These are phyloP conservation scores for Sporothrix sp. DNA, from an alignment of 2,329 filamentous ascomycete species.

Conservation along the genomic window DNA sequence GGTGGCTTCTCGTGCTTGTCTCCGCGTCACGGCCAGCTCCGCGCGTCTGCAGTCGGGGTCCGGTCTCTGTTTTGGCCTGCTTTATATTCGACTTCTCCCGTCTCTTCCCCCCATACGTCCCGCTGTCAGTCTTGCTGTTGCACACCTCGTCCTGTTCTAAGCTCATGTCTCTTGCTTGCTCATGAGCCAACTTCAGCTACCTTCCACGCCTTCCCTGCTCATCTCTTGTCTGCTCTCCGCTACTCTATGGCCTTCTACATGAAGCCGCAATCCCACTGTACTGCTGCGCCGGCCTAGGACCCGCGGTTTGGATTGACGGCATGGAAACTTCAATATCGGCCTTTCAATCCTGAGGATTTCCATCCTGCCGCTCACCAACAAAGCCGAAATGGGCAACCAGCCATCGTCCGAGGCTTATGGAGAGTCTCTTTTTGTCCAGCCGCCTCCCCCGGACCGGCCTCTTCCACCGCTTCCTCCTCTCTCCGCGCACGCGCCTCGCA, in stretches of 20 bases:
- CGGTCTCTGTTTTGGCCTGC: not conserved
- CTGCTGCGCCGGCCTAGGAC: slow-evolving; percentile 17
- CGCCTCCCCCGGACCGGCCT: not conserved
- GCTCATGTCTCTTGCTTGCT: too few species aligned
- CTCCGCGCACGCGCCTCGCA: not conserved
- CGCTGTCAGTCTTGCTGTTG: not conserved
- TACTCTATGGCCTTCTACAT: slow-evolving; percentile 20
- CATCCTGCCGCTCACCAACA: slow-evolving; percentile 11
- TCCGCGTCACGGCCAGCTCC: not conserved
- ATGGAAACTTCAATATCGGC: slow-evolving; percentile 30
- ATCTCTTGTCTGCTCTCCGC: slow-evolving; percentile 9
- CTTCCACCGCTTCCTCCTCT: slow-evolving; percentile 18
- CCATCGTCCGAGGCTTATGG: slow-evolving; percentile 35
- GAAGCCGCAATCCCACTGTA: slow-evolving; percentile 20
- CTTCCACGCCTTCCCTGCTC: slow-evolving; percentile 2
- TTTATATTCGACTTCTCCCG: not conserved
- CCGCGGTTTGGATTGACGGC: slow-evolving; percentile 26
- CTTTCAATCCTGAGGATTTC: slow-evolving; percentile 1
- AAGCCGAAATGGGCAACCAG: slow-evolving; percentile 40
- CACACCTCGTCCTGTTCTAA: too few species aligned
- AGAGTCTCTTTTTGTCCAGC: slow-evolving; percentile 18
- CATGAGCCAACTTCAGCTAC: too few species aligned
- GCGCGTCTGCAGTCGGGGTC: not conserved
- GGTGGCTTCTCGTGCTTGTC: not conserved
- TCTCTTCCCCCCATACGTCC: slow-evolving; percentile 3